These are phyloP conservation scores for Myriosclerotinia scirpicola DNA, from an alignment of 2,329 filamentous ascomycete genomes.

Conservation along the genomic window DNA sequence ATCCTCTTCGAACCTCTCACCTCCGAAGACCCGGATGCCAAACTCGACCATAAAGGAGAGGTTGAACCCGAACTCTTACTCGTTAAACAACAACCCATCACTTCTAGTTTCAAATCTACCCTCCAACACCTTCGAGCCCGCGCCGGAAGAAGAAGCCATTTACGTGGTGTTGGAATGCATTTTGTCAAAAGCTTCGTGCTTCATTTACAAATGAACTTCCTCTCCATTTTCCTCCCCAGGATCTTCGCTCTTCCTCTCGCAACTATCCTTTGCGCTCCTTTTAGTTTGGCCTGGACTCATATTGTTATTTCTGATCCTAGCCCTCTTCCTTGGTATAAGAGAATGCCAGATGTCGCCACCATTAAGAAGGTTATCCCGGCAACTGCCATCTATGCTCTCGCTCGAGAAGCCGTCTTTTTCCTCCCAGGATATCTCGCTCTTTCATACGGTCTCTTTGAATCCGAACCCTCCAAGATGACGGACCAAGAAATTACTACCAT, in stretches of 20 bases:
- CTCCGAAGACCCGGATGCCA: conserved; percentile 40
- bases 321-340: conserved; percentile 57
- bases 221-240: conserved; percentile 44
- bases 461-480: conserved; percentile 27
- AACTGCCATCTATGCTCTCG: conserved; percentile 60
- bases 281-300: conserved; percentile 81
- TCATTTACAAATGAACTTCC: conserved; percentile 39
- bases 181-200: conserved; percentile 48
- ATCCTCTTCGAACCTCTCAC: conserved; percentile 49
- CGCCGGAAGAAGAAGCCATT: conserved; percentile 64
- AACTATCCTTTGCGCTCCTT: conserved; percentile 62
- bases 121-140: conserved; percentile 60
- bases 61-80: conserved; percentile 46
- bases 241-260: conserved; percentile 56
- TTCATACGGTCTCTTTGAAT: conserved; percentile 38
- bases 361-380: conserved; percentile 70
- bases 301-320: conserved; percentile 74
- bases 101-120: conserved; percentile 57
- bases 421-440: conserved; percentile 50
- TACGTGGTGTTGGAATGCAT: conserved; percentile 64
- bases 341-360: conserved; percentile 64
- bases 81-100: conserved; percentile 58
- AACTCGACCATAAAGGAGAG: conserved; percentile 36
- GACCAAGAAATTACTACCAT: conserved; percentile 41
- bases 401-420: conserved; percentile 51